These are phyloP conservation scores for Phytophthora pluvialis DNA, from an alignment of 352 stramenopile species.

Conservation along the genomic window DNA sequence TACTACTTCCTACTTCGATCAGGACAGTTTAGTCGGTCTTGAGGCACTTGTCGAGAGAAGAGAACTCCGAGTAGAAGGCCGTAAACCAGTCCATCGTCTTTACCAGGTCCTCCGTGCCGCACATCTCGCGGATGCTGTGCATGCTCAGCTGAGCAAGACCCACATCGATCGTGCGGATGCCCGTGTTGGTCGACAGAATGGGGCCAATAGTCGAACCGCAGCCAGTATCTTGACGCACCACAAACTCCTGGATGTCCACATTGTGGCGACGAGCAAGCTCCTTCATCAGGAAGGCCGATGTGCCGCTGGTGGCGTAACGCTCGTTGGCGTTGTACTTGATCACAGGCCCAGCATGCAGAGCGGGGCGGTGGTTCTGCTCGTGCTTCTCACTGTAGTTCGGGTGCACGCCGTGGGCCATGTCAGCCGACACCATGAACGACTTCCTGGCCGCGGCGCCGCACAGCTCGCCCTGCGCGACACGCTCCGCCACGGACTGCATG, in stretches of 20 bases:
- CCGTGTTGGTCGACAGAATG: constrained; percentile 94
- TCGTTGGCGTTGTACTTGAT: constrained; percentile 99
- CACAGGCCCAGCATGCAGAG: constrained; percentile 94
- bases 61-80: constrained; percentile 94
- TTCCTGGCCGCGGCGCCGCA: constrained; percentile 63
- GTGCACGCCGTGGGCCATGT: constrained; percentile 98
- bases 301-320: constrained; percentile 95
- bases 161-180: constrained; percentile 97
- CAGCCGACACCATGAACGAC: constrained; percentile 91
- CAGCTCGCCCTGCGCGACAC: constrained; percentile 66
- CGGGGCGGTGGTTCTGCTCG: constrained; percentile 92
- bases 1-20: constrained; percentile 12
- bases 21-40: constrained; percentile 62
- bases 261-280: constrained; percentile 89
- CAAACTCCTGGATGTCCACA: constrained; percentile 95
- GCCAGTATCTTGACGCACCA: constrained; percentile 95
- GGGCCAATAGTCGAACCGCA: constrained; percentile 98
- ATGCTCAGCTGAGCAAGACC: constrained; percentile 97
- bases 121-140: constrained; percentile 97
- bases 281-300: constrained; percentile 93
- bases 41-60: constrained; percentile 84
- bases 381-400: constrained; percentile 98
- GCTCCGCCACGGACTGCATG: constrained; percentile 66
- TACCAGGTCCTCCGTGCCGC: constrained; percentile 90
- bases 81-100: constrained; percentile 91